Base-by-base conservation (phyloP, 179 eudicot species). In the Beta corolliflora region DNA sequence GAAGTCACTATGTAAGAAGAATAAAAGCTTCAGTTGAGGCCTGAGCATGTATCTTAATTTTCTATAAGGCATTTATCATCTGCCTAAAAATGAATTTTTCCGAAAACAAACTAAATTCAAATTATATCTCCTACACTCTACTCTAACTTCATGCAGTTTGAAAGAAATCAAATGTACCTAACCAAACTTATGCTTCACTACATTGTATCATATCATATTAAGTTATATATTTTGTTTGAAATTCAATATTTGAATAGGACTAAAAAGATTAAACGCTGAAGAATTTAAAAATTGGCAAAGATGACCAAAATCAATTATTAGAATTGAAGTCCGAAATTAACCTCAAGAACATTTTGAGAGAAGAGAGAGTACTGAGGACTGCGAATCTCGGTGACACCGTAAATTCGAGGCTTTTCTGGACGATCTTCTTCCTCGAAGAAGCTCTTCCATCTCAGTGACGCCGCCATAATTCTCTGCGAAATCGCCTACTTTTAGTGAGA, bases 321-420 rank as follows among this genome's bases (percentile, higher is more conserved):
- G 25, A 73, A 29, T 52, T 53, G n/a, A 73, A 25, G 9, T 5
- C 7, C 41, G 16, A 60, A 4, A 54, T 31, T 15, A n/a, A 48
- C 94, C 93, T 91, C 83, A 58, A 95, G 92, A 77, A 87, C 85
- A 72, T 89, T 87, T 31, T 90, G 90, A 23, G 93, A 86, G 80
- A 95, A 91, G 78, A 91, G 89, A 67, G 94, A 88, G 83, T 89
- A 89, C 54, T 85, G 81, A 63, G 99, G 99, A 54, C 91, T 88
- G 44, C 98, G 88, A 85, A 95, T 89, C 81, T 93, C 99, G 9
- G 98, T 94, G 77, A 94, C 92, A 11, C 98, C 99, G 73, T 70
- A 95, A 4, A 85, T 79, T 18, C 98, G 85, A 5, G 99, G 98
- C 88, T 95, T 95, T 65, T 95, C 99, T 0, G 98, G 99, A n/a